Base-by-base conservation (phyloP, 2,329 filamentous ascomycete species). In the Xylaria sp. region DNA sequence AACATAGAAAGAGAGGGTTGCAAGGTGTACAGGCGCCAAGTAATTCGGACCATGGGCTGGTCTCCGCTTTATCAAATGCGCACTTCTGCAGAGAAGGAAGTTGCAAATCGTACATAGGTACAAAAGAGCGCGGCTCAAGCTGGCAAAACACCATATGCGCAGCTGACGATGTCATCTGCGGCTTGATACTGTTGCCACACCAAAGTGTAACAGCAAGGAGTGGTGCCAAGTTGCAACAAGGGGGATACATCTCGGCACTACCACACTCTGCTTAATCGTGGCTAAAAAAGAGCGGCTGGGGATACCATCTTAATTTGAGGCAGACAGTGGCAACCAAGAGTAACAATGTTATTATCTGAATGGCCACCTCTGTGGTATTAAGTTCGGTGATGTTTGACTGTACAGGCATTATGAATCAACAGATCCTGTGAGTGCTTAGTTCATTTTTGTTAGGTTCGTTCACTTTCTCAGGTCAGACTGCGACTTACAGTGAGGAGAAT, bases 51-150 rank as follows among this genome's bases (percentile, higher is more conserved):
- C 23, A 31, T 56, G 20, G 39, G n/a, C 36, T 59, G 6, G 28
- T 55, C 25, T 43, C 31, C 10, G 33, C 31, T 20, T 56, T 13
- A 25, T 13, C 5, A 3, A 10, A 10, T 39, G 6, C 51, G 28
- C n/a, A 8, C 51, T 51, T 62, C 33, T 31, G 6, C 18, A 13
- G 7, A 12, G 9, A 59, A 23, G 49, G 25, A 51, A 49, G 10
- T 60, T 43, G 36, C 43, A 49, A 59, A 65, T 31, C 68, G 64
- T 68, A 62, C 57, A 65, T 62, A 59, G 64, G 56, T 68, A 67
- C 57, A 70, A 58, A 43, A 20, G 6, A 39, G 18, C 15, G 46
- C 18, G 28, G 36, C 41, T 41, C 25, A 4, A 58, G 12, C 20
- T 28, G 31, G 9, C 18, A 41, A 56, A 41, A 5, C 25, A 55